Percentiles rank a stretch among this genome's conserved stretches.
These are phyloP conservation scores for Udeniomyces megalosporus DNA, from an alignment of 768 basidiomycete genomes.

Conservation along the genomic window DNA sequence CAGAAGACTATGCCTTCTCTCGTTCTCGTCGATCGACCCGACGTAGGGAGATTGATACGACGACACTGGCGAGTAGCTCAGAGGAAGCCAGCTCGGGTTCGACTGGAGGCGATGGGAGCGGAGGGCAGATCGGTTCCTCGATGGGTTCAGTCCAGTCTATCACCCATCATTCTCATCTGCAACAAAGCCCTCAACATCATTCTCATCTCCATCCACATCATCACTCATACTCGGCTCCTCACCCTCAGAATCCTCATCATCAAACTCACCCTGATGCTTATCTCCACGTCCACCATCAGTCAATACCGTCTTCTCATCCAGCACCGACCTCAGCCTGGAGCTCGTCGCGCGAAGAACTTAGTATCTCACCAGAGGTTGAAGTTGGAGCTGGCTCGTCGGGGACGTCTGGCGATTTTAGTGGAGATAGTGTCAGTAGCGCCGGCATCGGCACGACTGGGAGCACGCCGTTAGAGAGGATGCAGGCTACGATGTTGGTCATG, in stretches of 20 bases:
- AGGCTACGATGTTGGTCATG: neutral
- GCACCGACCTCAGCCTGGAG: neutral
- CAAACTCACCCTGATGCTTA: no score
- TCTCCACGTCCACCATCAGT: no score
- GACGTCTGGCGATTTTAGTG: neutral
- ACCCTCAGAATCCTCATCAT: no score
- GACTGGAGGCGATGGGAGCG: no score
- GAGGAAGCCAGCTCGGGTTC: no score
- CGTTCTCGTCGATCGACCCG: neutral
- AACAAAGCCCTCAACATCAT: neutral
- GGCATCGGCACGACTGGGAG: neutral
- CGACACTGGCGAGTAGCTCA: neutral
- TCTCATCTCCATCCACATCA: neutral
- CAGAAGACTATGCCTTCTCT: neutral
- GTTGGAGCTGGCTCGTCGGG: neutral
- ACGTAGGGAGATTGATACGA: neutral
- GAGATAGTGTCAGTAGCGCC: neutral
- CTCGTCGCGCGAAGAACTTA: neutral
- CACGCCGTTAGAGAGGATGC: neutral
- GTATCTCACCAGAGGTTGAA: neutral
- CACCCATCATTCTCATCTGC: no score
- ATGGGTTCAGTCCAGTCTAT: no score
- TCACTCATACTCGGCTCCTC: no score
- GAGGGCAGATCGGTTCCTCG: no score
- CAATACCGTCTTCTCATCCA: no score